Percentiles rank a stretch among this genome's conserved stretches.
phyloP scores from a whole-genome alignment of 2,329 filamentous ascomycete species.

The Ophiocordyceps robertsii region DNA sequence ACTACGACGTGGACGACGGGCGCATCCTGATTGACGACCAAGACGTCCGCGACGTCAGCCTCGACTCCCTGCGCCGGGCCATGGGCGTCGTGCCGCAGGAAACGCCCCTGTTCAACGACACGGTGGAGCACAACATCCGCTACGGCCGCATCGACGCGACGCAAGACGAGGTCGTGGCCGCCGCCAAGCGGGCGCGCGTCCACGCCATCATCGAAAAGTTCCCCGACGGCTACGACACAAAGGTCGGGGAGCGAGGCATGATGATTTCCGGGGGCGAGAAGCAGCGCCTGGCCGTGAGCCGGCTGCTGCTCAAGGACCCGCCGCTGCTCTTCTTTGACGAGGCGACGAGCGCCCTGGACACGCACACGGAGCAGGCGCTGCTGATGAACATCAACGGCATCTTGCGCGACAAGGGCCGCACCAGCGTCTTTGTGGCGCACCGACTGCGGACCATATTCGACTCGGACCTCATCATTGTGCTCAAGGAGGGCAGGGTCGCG shows the following conservation, averaged over 20 bases:
- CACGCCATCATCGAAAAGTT: constrained; percentile 70
- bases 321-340: constrained; percentile 90
- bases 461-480: constrained; percentile 81
- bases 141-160: constrained; percentile 76
- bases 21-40: constrained; percentile 87
- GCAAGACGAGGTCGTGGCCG: constrained; percentile 58
- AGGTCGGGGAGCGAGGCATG: constrained; percentile 85
- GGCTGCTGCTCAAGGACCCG: constrained; percentile 78
- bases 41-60: constrained; percentile 68
- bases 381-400: constrained; percentile 90
- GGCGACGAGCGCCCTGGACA: constrained; percentile 84
- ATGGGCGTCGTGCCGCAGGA: constrained; percentile 97
- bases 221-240: constrained; percentile 80
- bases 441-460: constrained; percentile 87
- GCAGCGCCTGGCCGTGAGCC: constrained; percentile 73
- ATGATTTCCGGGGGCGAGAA: constrained; percentile 97
- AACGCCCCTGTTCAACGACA: constrained; percentile 93
- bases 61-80: constrained; percentile 69
- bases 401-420: constrained; percentile 72
- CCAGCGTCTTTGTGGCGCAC: constrained; percentile 92
- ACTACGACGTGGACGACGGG: constrained; percentile 77
- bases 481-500: constrained; percentile 71
- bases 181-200: constrained; percentile 71
- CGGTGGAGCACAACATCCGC: constrained; percentile 87
- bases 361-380: constrained; percentile 82